Base-by-base conservation (phyloP, 1,284 basidiomycete species). In the Mycosarcoma maydis region DNA sequence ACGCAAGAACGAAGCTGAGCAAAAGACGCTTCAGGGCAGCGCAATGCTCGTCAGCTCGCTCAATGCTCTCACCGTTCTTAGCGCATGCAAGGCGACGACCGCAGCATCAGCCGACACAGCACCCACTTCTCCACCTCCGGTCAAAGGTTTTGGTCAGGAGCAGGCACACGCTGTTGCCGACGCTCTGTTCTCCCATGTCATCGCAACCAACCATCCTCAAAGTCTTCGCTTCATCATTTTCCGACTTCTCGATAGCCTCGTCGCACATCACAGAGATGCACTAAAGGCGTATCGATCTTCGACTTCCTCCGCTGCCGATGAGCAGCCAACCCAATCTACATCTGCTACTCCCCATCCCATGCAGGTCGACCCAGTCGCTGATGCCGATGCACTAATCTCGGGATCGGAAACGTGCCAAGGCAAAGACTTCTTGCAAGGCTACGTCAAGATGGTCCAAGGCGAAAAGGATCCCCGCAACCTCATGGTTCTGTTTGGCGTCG, bases 391-490 rank as follows among this genome's bases (percentile, higher is more conserved):
- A 20, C 33, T 38, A 13, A 48, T 44, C 10, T 13, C 52, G 1
- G n/a, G 33, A 13, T 57, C 62, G 13, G 67, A 70, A 13, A 30
- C 10, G 1, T 71, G 68, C 40, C 38, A 67, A 85, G 89, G 89
- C 1, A 84, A 87, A 33, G 86, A 86, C 14, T 86, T 98, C 80
- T 72, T 98, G 24, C 83, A 85, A 16, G 88, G 89, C 34, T 99
- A 97, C 82, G 86, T 90, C 45, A 83, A 82, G 51, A 83, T 98
- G 24, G 93, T 90, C 1, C 90, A 95, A 56, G 94, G 94, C 22
- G 96, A 99, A 83, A 98, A 98, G 80, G 96, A 99, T 82, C 96
- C 96, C 22, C 86, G 96, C 24, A 98, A 98, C 83, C 85, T 99
- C 7, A 86, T 97, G 70, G 82, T 95, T 8, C 90, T 92, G 4